Conservation (phyloP, 805 yeast genomes). For the Lachancea mirantina region DNA sequence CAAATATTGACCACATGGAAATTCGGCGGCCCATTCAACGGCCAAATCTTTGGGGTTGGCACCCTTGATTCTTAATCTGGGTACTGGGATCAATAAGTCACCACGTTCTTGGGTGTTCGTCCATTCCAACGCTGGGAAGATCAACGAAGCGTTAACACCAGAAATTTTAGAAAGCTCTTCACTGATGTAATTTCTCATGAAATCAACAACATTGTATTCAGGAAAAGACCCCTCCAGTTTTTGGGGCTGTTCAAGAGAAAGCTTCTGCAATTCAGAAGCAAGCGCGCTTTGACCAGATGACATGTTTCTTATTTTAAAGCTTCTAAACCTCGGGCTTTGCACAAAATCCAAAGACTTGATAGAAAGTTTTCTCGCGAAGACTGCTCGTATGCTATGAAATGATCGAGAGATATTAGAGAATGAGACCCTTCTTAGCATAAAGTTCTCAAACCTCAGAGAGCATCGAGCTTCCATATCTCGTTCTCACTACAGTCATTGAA, state of each 20-base stretch:
- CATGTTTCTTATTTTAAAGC: background rate
- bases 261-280: conserved; percentile 27
- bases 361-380: too few species aligned
- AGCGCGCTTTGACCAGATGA: conserved; percentile 13
- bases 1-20: conserved; percentile 66
- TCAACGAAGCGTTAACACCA: conserved; percentile 59
- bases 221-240: conserved; percentile 59
- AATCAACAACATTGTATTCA: conserved; percentile 71
- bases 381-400: too few species aligned
- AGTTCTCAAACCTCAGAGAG: too few species aligned
- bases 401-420: background rate
- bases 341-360: background rate
- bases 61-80: conserved; percentile 82
- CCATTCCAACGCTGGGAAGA: conserved; percentile 82
- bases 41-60: conserved; percentile 71
- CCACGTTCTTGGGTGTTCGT: conserved; percentile 84
- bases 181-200: conserved; percentile 84
- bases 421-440: conserved; percentile 3
- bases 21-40: conserved; percentile 66
- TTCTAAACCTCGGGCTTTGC: background rate
- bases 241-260: conserved; percentile 38
- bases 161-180: conserved; percentile 67
- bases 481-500: too few species aligned
- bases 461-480: too few species aligned
- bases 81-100: conserved; percentile 86